These are phyloP conservation scores for Diplogelasinospora grovesii DNA, from an alignment of 495 filamentous ascomycete genomes.

Conservation along the genomic window DNA sequence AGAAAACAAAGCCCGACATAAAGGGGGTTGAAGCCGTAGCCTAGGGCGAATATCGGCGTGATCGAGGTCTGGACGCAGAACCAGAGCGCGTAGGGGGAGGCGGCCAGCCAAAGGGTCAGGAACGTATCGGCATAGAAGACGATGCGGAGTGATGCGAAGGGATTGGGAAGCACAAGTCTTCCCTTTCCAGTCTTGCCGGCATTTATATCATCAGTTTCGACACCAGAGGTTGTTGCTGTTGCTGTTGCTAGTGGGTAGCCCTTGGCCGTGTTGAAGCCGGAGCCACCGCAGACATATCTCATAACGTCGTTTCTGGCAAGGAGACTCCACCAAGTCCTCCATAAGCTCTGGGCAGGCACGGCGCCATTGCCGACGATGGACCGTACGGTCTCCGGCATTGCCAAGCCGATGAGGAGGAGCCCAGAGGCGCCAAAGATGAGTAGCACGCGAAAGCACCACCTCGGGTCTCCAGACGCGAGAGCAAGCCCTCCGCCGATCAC, in stretches of 20 bases:
- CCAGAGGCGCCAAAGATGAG: constrained; percentile 5
- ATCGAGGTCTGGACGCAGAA: constrained; percentile 27
- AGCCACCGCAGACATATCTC: no score
- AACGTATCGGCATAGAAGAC: constrained; percentile 14
- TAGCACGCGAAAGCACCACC: constrained; percentile 8
- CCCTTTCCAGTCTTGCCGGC: constrained; percentile 5
- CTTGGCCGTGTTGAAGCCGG: no score
- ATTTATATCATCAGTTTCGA: constrained; percentile 3
- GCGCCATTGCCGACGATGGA: constrained; percentile 39
- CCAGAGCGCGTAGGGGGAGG: constrained; percentile 18
- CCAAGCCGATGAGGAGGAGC: constrained; percentile 17
- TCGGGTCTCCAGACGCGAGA: background rate
- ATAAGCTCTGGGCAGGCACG: constrained; percentile 13
- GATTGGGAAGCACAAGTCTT: constrained; percentile 8
- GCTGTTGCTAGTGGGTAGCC: no score
- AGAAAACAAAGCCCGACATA: constrained; percentile 46
- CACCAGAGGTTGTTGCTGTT: no score
- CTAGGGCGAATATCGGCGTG: constrained; percentile 33
- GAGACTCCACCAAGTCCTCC: constrained; percentile 17
- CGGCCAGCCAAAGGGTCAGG: constrained; percentile 17
- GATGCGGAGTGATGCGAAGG: constrained; percentile 10
- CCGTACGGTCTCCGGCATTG: constrained; percentile 40
- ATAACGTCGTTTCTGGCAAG: no score
- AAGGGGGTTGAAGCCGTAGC: constrained; percentile 44
- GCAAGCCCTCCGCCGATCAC: constrained; percentile 20